Percentiles rank a stretch among this genome's conserved stretches.
These are phyloP conservation scores for Hypomontagnella monticulosa DNA, from an alignment of 495 filamentous ascomycete genomes.

Conservation along the genomic window DNA sequence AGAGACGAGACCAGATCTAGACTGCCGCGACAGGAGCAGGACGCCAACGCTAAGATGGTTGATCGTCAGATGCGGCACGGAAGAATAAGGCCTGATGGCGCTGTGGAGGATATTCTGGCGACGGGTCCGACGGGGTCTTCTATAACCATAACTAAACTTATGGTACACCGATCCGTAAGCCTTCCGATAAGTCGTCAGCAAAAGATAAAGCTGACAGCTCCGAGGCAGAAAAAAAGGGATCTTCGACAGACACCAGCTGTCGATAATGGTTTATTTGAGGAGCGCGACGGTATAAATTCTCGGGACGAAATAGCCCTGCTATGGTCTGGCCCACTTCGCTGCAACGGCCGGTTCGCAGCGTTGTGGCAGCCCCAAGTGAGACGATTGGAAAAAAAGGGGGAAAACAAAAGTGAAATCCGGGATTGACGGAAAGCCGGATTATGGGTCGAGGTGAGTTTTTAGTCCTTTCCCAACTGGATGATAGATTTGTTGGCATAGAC, in stretches of 20 bases:
- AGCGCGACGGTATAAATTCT: slow-evolving; percentile 7
- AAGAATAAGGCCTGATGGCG: slow-evolving; percentile 4
- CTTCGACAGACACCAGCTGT: slow-evolving; percentile 1
- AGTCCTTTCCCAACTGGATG: slow-evolving; percentile 17
- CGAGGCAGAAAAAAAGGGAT: neutral
- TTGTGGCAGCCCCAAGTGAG: slow-evolving; percentile 19
- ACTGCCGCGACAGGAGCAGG: neutral
- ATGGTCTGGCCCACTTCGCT: slow-evolving; percentile 23
- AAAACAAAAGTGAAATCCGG: slow-evolving; percentile 7
- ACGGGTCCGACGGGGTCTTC: neutral
- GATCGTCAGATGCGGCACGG: slow-evolving; percentile 12
- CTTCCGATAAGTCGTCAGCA: neutral
- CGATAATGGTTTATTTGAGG: slow-evolving; percentile 3
- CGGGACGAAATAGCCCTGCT: slow-evolving; percentile 8
- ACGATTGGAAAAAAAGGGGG: slow-evolving; percentile 19
- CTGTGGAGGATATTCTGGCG: slow-evolving; percentile 5
- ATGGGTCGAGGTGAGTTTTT: slow-evolving; percentile 11
- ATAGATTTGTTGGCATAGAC: slow-evolving; percentile 18
- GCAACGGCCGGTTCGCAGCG: slow-evolving; percentile 20
- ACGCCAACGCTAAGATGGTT: slow-evolving; percentile 1
- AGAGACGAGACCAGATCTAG: neutral
- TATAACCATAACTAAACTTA: neutral
- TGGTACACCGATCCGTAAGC: neutral
- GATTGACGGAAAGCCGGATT: slow-evolving; percentile 14
- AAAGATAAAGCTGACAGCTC: slow-evolving; percentile 8